A percentile compares a stretch with the other conserved stretches of the same genome.
phyloP scores from a whole-genome alignment of 768 basidiomycete species.

The Trametes villosa region DNA sequence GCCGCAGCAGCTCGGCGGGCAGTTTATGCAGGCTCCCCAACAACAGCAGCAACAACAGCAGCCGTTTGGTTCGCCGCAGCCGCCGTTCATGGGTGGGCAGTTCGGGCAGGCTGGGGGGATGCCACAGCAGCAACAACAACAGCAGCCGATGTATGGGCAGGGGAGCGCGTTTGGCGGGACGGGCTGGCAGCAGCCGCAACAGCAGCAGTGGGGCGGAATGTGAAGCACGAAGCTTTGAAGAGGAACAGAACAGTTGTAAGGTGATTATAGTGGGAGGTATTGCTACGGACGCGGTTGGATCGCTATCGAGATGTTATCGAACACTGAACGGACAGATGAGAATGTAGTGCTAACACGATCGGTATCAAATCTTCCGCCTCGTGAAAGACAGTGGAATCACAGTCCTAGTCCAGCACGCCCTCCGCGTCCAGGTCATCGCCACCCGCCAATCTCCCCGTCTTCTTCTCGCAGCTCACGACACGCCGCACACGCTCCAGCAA shows the following conservation, averaged over 20 bases:
- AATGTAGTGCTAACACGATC: too few relatives aligned
- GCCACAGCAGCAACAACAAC: conserved; percentile 28
- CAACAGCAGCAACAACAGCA: conserved; percentile 31
- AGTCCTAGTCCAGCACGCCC: conserved; percentile 17
- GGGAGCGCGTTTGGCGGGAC: conserved; percentile 19
- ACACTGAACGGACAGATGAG: neutral
- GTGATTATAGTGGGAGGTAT: neutral
- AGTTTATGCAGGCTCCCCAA: conserved; percentile 31
- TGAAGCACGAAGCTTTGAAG: neutral
- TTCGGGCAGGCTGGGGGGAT: conserved; percentile 26
- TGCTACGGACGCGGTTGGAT: neutral
- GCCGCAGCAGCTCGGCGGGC: conserved; percentile 29
- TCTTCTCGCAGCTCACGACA: conserved; percentile 53
- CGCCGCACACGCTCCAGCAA: conserved; percentile 41
- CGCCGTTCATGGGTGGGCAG: conserved; percentile 15
- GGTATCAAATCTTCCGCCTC: too few relatives aligned
- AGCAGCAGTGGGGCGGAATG: conserved; percentile 13
- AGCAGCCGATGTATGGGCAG: conserved; percentile 27
- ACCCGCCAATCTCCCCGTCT: conserved; percentile 56
- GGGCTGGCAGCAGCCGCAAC: conserved; percentile 21
- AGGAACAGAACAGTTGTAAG: too few relatives aligned
- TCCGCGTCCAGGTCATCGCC: conserved; percentile 49
- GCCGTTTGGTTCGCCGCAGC: conserved; percentile 2
- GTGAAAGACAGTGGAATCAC: neutral
- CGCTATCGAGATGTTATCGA: neutral